Evolutionary conservation across 495 filamentous ascomycete genomes (phyloP), one percentile per base, ranked within the genome.

Genomic region (Rhizodiscina lignyota): DNA sequence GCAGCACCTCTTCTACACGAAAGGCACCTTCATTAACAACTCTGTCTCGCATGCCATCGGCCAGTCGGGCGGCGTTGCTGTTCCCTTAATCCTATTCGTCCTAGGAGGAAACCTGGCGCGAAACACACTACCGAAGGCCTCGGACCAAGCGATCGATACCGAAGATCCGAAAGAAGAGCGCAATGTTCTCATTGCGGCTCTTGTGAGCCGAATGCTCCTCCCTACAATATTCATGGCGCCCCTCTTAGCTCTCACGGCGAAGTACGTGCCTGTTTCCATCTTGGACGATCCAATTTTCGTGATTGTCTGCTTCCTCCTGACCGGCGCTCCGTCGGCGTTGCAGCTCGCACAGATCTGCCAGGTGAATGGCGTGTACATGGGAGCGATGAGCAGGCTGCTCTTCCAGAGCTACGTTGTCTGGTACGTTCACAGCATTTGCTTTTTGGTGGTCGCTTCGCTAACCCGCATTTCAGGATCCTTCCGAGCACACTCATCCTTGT

Each of bases 341-440:
- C 89, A 97, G 53, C 61, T 97, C 45, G 85, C 91, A 4, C 89
- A 97, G 60, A 97, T 97, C 40, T 97, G 89, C 60, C 91, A 96
- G 63, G 83, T 96, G 56, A 97, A 97, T 54, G 79, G 77, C 38
- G 91, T 96, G 10, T 97, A 82, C 53, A 83, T 94, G 58, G 70
- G 74, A 18, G 81, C 85, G 22, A 96, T 97, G 84, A 79, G 82
- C 18, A 84, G 74, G 51, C 63, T 97, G 30, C 59, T 96, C 15
- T 92, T 96, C 67, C 86, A 94, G 66, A 94, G 87, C 60, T 97
- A 97, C 47, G 89, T 97, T 16, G 74, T 92, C 40, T 93, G 83
- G 80, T 85, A 67, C 66, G 22, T 39, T 32, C 10, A 1, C 19
- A 23, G 13, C 16, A 21, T 23, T 16, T 20, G 30, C 18, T 32